phyloP scores from a whole-genome alignment of 805 yeast genomes.

The Limtongia smithiae region DNA sequence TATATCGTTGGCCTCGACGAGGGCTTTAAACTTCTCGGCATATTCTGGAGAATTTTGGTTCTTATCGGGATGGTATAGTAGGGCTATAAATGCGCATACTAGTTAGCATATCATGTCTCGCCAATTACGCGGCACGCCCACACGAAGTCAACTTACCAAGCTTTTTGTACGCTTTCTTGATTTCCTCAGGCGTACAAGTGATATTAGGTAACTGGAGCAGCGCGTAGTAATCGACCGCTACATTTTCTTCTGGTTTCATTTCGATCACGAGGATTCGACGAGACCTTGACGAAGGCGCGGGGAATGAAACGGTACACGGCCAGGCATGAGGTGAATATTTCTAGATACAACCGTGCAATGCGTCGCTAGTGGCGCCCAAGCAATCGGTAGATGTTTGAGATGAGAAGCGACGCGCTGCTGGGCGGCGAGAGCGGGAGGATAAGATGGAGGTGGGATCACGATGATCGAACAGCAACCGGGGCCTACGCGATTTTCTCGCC shows the following conservation, averaged over 20 bases:
- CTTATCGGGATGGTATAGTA: slow-evolving; percentile 49
- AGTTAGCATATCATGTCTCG: background rate
- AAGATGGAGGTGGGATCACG: too few species aligned
- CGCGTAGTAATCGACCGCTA: slow-evolving; percentile 33
- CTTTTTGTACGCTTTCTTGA: slow-evolving; percentile 42
- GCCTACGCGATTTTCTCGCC: too few species aligned
- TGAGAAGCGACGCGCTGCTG: too few species aligned
- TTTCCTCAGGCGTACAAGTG: slow-evolving; percentile 32
- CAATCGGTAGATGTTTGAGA: too few species aligned
- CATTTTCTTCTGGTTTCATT: slow-evolving; percentile 21
- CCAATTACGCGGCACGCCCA: background rate
- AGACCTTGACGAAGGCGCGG: too few species aligned
- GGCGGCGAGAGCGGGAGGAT: too few species aligned
- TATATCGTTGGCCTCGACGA: slow-evolving; percentile 38
- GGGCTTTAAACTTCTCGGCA: slow-evolving; percentile 37
- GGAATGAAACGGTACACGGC: too few species aligned
- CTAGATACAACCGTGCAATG: too few species aligned
- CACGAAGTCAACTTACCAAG: slow-evolving; percentile 33
- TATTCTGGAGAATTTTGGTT: slow-evolving; percentile 27
- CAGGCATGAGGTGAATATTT: too few species aligned
- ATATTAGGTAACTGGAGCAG: slow-evolving; percentile 33
- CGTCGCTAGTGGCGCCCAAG: too few species aligned
- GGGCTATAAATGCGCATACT: slow-evolving; percentile 32
- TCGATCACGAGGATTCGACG: too few species aligned
- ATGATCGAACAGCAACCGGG: too few species aligned